phyloP scores from a whole-genome alignment of 331 rosid species.

The Cydonia oblonga region DNA sequence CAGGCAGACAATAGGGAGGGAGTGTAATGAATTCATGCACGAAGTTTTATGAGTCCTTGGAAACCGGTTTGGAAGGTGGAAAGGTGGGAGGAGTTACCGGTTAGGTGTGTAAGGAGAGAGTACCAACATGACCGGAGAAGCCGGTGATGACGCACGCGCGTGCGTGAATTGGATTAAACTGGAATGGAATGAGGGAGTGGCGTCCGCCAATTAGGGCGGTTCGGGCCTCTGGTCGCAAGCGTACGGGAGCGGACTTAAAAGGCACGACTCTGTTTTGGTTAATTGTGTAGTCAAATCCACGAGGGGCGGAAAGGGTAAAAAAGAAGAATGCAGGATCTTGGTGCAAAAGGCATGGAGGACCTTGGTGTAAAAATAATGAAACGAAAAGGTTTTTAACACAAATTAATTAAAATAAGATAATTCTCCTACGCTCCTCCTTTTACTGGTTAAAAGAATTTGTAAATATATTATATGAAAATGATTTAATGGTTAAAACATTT shows the following conservation, averaged over 20 bases:
- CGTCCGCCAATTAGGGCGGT: conserved; percentile 32
- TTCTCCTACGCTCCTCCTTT: too few relatives aligned
- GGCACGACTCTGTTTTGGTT: conserved; percentile 23
- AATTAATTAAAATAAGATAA: too few relatives aligned
- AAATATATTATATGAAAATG: too few relatives aligned
- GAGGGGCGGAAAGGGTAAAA: too few relatives aligned
- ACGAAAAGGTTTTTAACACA: not conserved
- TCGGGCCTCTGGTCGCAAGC: not conserved
- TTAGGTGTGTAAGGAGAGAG: conserved; percentile 15
- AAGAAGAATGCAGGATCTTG: not conserved
- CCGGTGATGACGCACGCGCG: conserved; percentile 8
- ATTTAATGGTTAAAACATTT: too few relatives aligned
- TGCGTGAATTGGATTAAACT: conserved; percentile 13
- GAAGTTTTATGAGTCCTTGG: not conserved
- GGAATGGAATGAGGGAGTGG: conserved; percentile 31
- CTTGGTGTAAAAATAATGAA: not conserved
- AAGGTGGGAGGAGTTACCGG: conserved; percentile 4
- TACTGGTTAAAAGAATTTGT: too few relatives aligned
- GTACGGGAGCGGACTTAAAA: conserved; percentile 38
- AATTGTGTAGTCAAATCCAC: conserved; percentile 34
- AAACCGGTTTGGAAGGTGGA: conserved; percentile 19
- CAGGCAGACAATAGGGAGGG: not conserved
- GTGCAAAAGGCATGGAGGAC: not conserved
- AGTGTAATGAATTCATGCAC: not conserved
- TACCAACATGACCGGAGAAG: conserved; percentile 17